Percentiles rank a stretch among this genome's conserved stretches.
phyloP scores from a whole-genome alignment of 208 protist genomes.

The Acanthamoeba healyi region DNA sequence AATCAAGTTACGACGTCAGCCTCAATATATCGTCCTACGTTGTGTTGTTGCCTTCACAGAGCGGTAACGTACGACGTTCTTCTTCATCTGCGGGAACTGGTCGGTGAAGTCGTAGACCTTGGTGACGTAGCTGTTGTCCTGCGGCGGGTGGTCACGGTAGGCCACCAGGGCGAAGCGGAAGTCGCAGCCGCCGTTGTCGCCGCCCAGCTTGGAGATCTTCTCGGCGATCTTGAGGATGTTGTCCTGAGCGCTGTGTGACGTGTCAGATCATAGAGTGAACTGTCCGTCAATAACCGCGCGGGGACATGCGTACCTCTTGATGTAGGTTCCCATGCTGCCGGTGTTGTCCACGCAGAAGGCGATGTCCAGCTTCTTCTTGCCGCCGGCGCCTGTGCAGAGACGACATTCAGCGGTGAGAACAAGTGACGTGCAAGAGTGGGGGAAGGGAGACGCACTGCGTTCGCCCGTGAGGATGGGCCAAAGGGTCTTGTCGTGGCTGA shows the following conservation, averaged over 20 bases:
- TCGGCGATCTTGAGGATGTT: slow-evolving; percentile 74
- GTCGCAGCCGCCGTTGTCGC: slow-evolving; percentile 25
- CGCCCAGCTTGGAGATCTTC: slow-evolving; percentile 39
- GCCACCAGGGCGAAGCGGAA: slow-evolving; percentile 72
- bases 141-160: slow-evolving; percentile 79
- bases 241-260: slow-evolving; percentile 61
- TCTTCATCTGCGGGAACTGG: slow-evolving; percentile 51
- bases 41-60: background rate
- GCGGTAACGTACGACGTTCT: background rate
- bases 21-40: too few species aligned
- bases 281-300: background rate
- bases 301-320: background rate
- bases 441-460: background rate
- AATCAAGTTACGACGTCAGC: background rate
- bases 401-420: too few species aligned
- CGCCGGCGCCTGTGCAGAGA: background rate
- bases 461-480: slow-evolving; percentile 66
- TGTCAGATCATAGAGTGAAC: background rate
- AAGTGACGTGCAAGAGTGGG: too few species aligned
- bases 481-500: slow-evolving; percentile 52
- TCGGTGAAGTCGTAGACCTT: slow-evolving; percentile 72
- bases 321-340: slow-evolving; percentile 48
- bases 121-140: slow-evolving; percentile 76
- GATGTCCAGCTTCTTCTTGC: slow-evolving; percentile 62
- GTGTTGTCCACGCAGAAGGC: slow-evolving; percentile 63